Conservation (phyloP, 2,329 filamentous ascomycete genomes). For the Colletotrichum godetiae region DNA sequence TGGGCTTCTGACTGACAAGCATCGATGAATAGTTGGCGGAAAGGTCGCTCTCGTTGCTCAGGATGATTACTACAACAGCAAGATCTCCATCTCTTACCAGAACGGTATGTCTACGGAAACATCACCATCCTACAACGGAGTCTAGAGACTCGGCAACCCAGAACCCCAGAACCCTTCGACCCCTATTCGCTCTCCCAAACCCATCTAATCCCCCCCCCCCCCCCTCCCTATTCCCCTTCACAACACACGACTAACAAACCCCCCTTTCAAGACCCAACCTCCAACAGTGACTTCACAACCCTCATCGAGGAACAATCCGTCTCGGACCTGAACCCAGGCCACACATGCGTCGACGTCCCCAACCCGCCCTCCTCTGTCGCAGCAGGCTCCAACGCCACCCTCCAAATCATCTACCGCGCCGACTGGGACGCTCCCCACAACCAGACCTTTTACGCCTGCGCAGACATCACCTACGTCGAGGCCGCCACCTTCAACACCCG, state of each 20-base stretch:
- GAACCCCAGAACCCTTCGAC: not conserved
- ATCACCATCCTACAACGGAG: not conserved
- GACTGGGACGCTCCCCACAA: slow-evolving; percentile 47
- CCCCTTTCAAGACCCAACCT: slow-evolving; percentile 41
- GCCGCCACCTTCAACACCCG: slow-evolving; percentile 40
- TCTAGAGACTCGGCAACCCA: not conserved
- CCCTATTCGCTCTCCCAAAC: not conserved
- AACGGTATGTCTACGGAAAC: slow-evolving; percentile 50
- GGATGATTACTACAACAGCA: slow-evolving; percentile 62
- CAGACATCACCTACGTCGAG: slow-evolving; percentile 51
- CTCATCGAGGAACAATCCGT: slow-evolving; percentile 42
- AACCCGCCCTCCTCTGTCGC: slow-evolving; percentile 41
- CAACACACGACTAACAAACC: slow-evolving; percentile 1
- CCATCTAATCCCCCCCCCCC: too few relatives aligned
- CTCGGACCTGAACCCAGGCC: slow-evolving; percentile 49
- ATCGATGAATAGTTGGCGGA: slow-evolving; percentile 54
- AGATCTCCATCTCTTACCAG: slow-evolving; percentile 62
- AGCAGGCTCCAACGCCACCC: slow-evolving; percentile 51
- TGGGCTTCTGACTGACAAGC: not conserved
- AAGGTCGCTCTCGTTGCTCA: slow-evolving; percentile 62
- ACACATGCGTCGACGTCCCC: slow-evolving; percentile 50
- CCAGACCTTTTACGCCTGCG: slow-evolving; percentile 53
- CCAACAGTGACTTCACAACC: slow-evolving; percentile 47
- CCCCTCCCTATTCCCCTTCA: too few relatives aligned
- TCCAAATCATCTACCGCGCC: slow-evolving; percentile 53